Evolutionary conservation across 2,329 filamentous ascomycete species (phyloP).

Genomic region (Aspergillus amoenus): DNA sequence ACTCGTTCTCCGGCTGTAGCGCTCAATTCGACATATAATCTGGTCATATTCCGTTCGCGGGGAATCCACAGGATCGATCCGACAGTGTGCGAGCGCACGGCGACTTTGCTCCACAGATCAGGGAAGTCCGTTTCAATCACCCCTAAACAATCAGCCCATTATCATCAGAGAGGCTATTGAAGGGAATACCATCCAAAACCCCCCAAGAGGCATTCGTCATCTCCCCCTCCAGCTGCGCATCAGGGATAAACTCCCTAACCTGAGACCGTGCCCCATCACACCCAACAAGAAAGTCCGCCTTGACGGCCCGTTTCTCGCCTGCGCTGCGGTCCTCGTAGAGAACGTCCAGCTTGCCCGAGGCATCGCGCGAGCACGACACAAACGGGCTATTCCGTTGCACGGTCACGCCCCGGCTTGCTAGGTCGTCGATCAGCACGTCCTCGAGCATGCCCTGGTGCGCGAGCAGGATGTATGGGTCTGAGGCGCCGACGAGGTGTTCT

Average conservation of each 20-base stretch:
- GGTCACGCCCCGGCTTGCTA: constrained; percentile 62
- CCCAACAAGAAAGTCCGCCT: constrained; percentile 66
- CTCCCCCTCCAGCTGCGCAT: constrained; percentile 49
- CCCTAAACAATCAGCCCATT: constrained; percentile 12
- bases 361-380: constrained; percentile 47
- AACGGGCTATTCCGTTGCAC: constrained; percentile 67
- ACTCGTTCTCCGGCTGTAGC: constrained; percentile 25
- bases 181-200: constrained; percentile 60
- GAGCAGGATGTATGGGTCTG: constrained; percentile 55
- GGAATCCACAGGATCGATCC: constrained; percentile 74
- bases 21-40: constrained; percentile 52
- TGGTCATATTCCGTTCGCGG: constrained; percentile 70
- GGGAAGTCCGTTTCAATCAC: constrained; percentile 68
- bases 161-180: too few species aligned
- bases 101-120: constrained; percentile 72
- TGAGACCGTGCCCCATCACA: constrained; percentile 72
- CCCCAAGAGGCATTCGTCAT: constrained; percentile 65
- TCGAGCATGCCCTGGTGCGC: constrained; percentile 76
- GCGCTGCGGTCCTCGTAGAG: constrained; percentile 39
- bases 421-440: constrained; percentile 67
- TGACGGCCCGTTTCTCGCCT: constrained; percentile 44
- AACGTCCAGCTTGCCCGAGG: constrained; percentile 41
- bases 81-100: constrained; percentile 65
- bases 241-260: constrained; percentile 63
- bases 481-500: constrained; percentile 46